These are phyloP conservation scores for Euphorbia tirucalli DNA, from an alignment of 345 rosid species.

Conservation along the genomic window DNA sequence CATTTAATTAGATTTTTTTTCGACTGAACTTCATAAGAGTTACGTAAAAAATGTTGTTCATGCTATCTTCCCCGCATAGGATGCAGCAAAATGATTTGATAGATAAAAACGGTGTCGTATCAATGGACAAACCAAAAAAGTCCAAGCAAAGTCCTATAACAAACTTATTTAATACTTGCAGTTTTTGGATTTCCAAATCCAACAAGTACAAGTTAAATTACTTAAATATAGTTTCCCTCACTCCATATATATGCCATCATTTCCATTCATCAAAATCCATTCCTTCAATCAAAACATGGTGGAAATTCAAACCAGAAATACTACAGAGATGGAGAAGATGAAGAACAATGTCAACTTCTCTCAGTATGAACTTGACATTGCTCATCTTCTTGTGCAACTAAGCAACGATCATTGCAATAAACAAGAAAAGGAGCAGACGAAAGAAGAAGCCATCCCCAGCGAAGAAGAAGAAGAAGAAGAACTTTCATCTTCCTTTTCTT, in stretches of 20 bases:
- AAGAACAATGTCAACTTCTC: not conserved
- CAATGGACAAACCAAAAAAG: not conserved
- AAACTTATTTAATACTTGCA: not conserved
- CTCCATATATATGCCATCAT: not conserved
- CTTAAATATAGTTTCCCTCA: not conserved
- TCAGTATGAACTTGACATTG: slow-evolving; percentile 1
- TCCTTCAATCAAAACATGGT: not conserved
- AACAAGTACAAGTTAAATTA: not conserved
- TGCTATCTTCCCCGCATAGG: no score
- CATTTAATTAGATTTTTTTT: no score
- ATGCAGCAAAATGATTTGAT: no score
- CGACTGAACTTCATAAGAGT: no score
- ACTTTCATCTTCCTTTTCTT: not conserved
- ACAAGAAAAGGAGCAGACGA: not conserved
- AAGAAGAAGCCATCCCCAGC: no score
- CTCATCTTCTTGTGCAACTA: slow-evolving; percentile 3
- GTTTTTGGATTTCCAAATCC: not conserved
- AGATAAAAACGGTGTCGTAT: no score
- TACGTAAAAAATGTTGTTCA: no score
- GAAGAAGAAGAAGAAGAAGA: not conserved
- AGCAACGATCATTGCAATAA: not conserved
- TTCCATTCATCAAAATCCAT: not conserved
- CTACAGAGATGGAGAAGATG: not conserved
- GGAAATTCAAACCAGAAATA: not conserved
- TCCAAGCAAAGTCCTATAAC: not conserved